Conservation (phyloP, 2,329 filamentous ascomycete genomes). For the Aspergillus japonicus region DNA sequence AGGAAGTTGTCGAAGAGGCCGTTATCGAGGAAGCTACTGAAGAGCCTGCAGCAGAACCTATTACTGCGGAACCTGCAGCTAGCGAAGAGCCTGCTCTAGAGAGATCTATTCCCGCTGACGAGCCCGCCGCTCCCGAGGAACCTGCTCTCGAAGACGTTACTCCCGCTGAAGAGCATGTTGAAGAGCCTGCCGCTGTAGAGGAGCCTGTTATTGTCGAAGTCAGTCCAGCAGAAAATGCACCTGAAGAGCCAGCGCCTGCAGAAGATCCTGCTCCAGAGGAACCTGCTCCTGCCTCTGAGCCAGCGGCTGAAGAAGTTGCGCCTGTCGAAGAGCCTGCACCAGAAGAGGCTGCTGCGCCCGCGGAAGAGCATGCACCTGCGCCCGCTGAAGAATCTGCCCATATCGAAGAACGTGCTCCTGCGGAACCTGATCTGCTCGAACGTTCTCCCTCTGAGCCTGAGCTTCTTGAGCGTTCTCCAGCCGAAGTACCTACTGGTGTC, state of each 20-base stretch:
- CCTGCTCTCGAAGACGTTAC: conserved; percentile 7
- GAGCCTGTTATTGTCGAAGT: conserved; percentile 9
- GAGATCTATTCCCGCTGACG: conserved; percentile 17
- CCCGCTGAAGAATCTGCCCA: conserved; percentile 5
- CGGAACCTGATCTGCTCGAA: not conserved
- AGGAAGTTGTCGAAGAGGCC: conserved; percentile 13
- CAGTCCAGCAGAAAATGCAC: not conserved
- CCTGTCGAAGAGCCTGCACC: conserved; percentile 12
- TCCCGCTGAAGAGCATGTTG: conserved; percentile 10
- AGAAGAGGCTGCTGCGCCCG: conserved; percentile 5
- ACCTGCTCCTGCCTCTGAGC: not conserved
- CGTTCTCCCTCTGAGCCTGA: not conserved
- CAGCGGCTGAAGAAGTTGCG: conserved; percentile 12
- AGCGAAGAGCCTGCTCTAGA: conserved; percentile 17
- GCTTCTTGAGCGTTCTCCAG: conserved; percentile 6
- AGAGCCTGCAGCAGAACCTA: conserved; percentile 13
- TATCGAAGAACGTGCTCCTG: conserved; percentile 12
- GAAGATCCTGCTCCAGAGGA: conserved; percentile 10
- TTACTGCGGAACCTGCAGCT: conserved; percentile 13
- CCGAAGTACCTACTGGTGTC: conserved; percentile 5
- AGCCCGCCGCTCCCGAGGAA: conserved; percentile 17
- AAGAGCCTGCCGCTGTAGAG: conserved; percentile 10
- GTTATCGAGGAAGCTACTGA: conserved; percentile 16
- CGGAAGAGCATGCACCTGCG: conserved; percentile 3
- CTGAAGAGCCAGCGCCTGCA: conserved; percentile 10